Base-by-base conservation (phyloP, 2,329 filamentous ascomycete species). In the Nigrograna mackinnonii region DNA sequence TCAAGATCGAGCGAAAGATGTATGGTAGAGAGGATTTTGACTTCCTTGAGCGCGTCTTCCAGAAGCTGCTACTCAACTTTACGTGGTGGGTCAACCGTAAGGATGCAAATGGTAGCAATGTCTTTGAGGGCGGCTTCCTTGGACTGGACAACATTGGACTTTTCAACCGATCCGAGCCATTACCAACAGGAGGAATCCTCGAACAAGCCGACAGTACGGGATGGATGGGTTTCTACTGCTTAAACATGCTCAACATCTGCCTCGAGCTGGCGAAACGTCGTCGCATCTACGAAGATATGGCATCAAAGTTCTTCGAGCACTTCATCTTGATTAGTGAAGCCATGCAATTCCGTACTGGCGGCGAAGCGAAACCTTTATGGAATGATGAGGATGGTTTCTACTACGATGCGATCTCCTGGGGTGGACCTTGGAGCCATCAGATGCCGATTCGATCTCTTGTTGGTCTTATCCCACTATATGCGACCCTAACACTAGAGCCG, bases 51-150 rank as follows among this genome's bases (percentile, higher is more conserved):
- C 83, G 92, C 16, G 91, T 96, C 4, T 97, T 97, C 76, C 94
- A 97, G 64, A 97, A 97, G 69, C 72, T 97, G 46, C 76, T 97
- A 18, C 78, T 97, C 50, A 97, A 97, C 73, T 97, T 97, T 68
- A 97, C 94, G 4, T 97, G 94, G 94, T 97, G 92, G 92, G 92
- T 96, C 16, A 97, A 97, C 67, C 87, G 92, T 44, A 97, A 97
- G 71, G 92, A 97, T 59, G 80, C 81, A 9, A 89, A 96, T 7
- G 92, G 91, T 59, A 97, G 97, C 75, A 96, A 97, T 61, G 87
- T 97, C 20, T 97, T 97, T 55, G 94, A 97, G 64, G 94, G 92
- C 54, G 92, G 92, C 32, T 97, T 97, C 77, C 76, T 97, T 6
- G 92, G 92, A 34, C 77, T 97, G 39, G 92, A 97, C 80, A 97